Evolutionary conservation across 306 rosid genomes (phyloP).

Genomic region (Trifolium dubium): DNA sequence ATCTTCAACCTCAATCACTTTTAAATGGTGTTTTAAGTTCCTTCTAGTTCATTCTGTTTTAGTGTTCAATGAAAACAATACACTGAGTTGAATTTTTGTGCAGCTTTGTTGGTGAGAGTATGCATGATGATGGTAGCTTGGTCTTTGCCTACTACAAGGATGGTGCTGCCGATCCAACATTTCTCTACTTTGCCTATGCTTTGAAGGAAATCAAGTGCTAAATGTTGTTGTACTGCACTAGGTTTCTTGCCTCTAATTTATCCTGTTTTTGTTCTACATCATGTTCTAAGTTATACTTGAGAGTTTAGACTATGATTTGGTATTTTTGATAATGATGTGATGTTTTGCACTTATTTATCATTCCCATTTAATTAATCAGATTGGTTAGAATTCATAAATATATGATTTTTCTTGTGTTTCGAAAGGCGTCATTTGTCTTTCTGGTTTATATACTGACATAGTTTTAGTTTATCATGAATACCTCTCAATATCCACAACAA

Average conservation of each 20-base stretch:
- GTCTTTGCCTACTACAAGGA: conserved; percentile 91
- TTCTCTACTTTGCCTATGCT: conserved; percentile 60
- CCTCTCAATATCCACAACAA: too few relatives aligned
- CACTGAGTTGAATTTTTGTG: background rate
- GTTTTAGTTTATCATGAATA: background rate
- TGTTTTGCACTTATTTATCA: conserved; percentile 3
- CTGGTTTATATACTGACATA: background rate
- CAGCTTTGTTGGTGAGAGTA: conserved; percentile 93
- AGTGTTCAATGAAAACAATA: background rate
- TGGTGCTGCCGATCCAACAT: conserved; percentile 82
- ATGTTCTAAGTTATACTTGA: conserved; percentile 31
- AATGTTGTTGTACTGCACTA: conserved; percentile 22
- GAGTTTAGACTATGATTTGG: conserved; percentile 35
- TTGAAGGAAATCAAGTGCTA: conserved; percentile 89
- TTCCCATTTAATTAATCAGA: conserved; percentile 10
- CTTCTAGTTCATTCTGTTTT: background rate
- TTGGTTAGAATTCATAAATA: conserved; percentile 23
- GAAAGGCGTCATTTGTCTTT: background rate
- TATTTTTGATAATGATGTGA: conserved; percentile 35
- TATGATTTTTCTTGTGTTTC: conserved; percentile 1
- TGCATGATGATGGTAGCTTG: conserved; percentile 67
- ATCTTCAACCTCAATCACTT: background rate
- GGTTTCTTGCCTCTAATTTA: conserved; percentile 36
- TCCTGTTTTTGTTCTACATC: conserved; percentile 33
- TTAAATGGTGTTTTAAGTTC: background rate